Evolutionary conservation across 306 rosid species (phyloP), one percentile per base, ranked within the genome.

Genomic region (Cucumis sativus): DNA sequence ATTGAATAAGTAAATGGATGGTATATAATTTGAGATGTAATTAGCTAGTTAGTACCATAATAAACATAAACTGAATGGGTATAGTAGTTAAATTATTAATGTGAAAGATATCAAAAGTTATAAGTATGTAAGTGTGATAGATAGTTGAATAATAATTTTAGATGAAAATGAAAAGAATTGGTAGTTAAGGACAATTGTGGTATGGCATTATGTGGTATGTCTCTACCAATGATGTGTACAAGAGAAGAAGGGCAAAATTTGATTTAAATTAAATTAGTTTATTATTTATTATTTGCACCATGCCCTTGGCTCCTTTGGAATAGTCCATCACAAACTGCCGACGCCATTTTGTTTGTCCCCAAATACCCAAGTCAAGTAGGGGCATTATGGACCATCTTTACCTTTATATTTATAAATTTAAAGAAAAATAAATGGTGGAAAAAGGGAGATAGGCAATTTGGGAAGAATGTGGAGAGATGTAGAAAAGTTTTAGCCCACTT

Each of bases 261-360:
- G 11, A 47, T 10, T 69, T 70, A 47, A 69, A 15, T 39, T 66
- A 13, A 35, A 35, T 17, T 8, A 13, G 0, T 2, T 66, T 39
- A 1, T 66, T 66, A 2, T 47, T 71, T 25, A 1, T 20, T 41
- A 4, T 40, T 43, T 21, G 12, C 5, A 11, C 6, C 60, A 72
- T 28, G 28, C 61, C 41, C 77, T 12, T 43, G 18, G 37, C 74
- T 11, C 9, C 15, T 30, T 28, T 6, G 77, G 16, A 16, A 72
- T 14, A 28, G 77, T 51, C 77, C 77, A 72, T 8, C 77, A 51
- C 7, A 15, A 51, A 72, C 77, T 28, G 77, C 76, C 76, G 61
- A 72, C 76, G 61, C 61, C 45, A 64, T 47, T 0, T 23, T 55
- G 45, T 51, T 72, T 72, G 76, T 28, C 10, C 21, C 55, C 74